These are phyloP conservation scores for Castanea mollissima DNA, from an alignment of 306 rosid genomes.

Conservation along the genomic window DNA sequence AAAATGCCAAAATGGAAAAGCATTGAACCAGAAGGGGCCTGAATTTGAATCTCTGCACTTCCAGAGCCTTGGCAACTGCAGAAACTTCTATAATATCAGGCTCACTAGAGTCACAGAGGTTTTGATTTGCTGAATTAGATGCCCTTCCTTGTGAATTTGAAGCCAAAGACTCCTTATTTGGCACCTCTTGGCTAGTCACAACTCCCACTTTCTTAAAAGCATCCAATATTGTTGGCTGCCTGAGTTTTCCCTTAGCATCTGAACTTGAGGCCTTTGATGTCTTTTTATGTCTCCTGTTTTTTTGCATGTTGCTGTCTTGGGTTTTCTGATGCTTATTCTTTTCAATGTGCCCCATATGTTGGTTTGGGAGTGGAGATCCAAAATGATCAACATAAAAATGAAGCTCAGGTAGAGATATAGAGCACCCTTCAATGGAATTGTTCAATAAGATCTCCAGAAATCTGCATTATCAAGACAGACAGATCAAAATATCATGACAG, in stretches of 20 bases:
- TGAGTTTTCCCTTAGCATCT: conserved; percentile 20
- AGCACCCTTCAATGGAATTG: conserved; percentile 19
- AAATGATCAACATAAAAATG: conserved; percentile 22
- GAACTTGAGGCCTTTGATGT: conserved; percentile 17
- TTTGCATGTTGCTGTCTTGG: conserved; percentile 13
- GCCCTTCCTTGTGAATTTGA: conserved; percentile 16
- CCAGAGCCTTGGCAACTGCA: conserved; percentile 29
- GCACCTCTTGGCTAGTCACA: conserved; percentile 30
- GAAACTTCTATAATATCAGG: conserved; percentile 21
- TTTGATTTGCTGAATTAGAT: conserved; percentile 21
- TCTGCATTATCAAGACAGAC: conserved; percentile 15
- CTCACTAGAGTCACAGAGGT: conserved; percentile 10
- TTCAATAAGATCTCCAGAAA: conserved; percentile 37
- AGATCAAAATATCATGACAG: not conserved
- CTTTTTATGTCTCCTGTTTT: conserved; percentile 20
- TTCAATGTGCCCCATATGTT: conserved; percentile 12
- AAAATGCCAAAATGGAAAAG: conserved; percentile 24
- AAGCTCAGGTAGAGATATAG: conserved; percentile 38
- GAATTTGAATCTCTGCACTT: conserved; percentile 36
- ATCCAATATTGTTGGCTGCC: conserved; percentile 33
- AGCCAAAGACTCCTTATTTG: conserved; percentile 22
- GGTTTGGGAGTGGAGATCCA: conserved; percentile 20
- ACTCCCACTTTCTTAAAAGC: conserved; percentile 33
- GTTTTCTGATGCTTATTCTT: conserved; percentile 24
- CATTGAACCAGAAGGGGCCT: conserved; percentile 37